Percentiles rank a stretch among this genome's conserved stretches.
Evolutionary conservation across 495 filamentous ascomycete species (phyloP).

Genomic region (Penicillium robsamsonii): DNA sequence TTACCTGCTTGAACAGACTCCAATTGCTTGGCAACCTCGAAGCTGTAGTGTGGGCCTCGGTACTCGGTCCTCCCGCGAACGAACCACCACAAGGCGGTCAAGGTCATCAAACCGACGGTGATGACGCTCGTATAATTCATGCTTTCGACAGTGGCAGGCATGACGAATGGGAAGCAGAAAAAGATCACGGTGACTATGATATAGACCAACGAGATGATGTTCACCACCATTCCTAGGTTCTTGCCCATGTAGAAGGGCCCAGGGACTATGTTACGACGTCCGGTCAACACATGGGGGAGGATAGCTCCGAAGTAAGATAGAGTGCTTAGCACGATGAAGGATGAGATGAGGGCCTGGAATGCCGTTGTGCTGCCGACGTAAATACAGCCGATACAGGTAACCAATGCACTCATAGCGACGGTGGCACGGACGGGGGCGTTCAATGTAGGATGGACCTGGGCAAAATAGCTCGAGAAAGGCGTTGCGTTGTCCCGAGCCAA

Average conservation of each 20-base stretch:
- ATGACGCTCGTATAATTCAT: constrained; percentile 73
- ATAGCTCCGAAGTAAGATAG: constrained; percentile 71
- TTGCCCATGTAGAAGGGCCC: constrained; percentile 68
- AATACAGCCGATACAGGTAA: constrained; percentile 65
- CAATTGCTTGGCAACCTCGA: constrained; percentile 32
- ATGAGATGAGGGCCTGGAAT: constrained; percentile 68
- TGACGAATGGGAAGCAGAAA: constrained; percentile 66
- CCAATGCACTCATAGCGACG: constrained; percentile 52
- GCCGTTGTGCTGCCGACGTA: constrained; percentile 66
- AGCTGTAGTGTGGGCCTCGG: constrained; percentile 33
- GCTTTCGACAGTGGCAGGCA: constrained; percentile 50
- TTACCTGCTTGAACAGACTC: constrained; percentile 23
- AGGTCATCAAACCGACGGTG: constrained; percentile 50
- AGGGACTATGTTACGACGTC: constrained; percentile 58
- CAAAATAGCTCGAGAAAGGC: constrained; percentile 36
- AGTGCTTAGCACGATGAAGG: constrained; percentile 69
- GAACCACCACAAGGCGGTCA: constrained; percentile 39
- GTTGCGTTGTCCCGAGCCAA: constrained; percentile 66
- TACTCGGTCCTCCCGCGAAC: constrained; percentile 27
- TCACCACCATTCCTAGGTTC: constrained; percentile 54
- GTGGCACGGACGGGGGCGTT: constrained; percentile 63
- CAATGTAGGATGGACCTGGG: constrained; percentile 38
- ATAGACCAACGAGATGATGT: constrained; percentile 54
- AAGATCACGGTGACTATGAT: constrained; percentile 66
- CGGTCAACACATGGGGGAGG: constrained; percentile 61